A percentile compares a stretch with the other conserved stretches of the same genome.
phyloP scores from a whole-genome alignment of 805 yeast species.

The Hanseniaspora guilliermondii region DNA sequence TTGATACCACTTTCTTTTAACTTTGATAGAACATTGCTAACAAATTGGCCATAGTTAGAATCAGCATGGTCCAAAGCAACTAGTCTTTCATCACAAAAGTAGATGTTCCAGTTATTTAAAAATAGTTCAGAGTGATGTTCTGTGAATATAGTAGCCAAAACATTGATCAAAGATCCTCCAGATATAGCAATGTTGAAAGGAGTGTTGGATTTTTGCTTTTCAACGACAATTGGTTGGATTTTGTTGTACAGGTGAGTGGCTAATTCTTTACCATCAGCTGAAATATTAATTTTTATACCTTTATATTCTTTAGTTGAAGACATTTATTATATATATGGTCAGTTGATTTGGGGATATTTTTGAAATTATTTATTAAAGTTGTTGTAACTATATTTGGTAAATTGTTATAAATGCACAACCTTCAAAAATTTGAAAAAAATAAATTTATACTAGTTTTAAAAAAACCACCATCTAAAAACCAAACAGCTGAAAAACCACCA shows the following conservation, averaged over 20 bases:
- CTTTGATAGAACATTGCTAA: slow-evolving; percentile 35
- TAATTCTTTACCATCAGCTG: slow-evolving; percentile 2
- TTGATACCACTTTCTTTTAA: slow-evolving; percentile 28
- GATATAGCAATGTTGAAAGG: slow-evolving; percentile 68
- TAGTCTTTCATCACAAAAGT: slow-evolving; percentile 81
- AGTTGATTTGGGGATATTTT: background rate
- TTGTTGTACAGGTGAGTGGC: slow-evolving; percentile 3
- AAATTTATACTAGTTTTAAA: too few species aligned
- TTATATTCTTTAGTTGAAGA: background rate
- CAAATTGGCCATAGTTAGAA: slow-evolving; percentile 74
- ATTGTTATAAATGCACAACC: too few species aligned
- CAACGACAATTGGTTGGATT: background rate
- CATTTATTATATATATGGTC: background rate
- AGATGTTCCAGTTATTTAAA: slow-evolving; percentile 71
- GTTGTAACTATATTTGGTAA: too few species aligned
- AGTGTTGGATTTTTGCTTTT: slow-evolving; percentile 21
- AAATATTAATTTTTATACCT: slow-evolving; percentile 3
- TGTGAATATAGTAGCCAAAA: slow-evolving; percentile 44
- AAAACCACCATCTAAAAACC: too few species aligned
- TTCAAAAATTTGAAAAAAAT: too few species aligned
- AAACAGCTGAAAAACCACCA: too few species aligned
- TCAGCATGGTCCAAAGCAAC: slow-evolving; percentile 74
- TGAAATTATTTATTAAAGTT: too few species aligned
- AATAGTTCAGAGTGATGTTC: slow-evolving; percentile 34
- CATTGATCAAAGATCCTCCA: slow-evolving; percentile 83